Evolutionary conservation across 345 rosid species (phyloP), one percentile per base, ranked within the genome.

Genomic region (Viola odorata): DNA sequence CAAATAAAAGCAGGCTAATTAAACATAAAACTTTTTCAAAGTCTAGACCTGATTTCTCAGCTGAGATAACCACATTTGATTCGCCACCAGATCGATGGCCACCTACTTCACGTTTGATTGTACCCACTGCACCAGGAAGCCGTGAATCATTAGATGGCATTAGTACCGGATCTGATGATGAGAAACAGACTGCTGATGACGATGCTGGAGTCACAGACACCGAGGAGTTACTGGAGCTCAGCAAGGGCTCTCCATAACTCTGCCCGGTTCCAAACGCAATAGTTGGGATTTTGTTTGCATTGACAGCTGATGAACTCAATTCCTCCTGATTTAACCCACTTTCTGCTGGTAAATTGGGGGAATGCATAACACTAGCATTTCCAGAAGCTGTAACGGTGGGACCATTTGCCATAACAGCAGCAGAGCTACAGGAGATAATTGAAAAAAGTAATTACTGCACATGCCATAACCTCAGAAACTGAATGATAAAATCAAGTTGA

Each of bases 141-240:
- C 61, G 49, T 16, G 66, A 62, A 66, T 83, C 88, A 79, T 60
- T 59, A 50, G 84, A 83, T 57, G 83, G 82, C 57, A 76, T 65
- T 60, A 81, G 61, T 61, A 83, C 85, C 66, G 87, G 82, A 77
- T 88, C 85, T 3, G 85, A 85, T 50, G 91, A 75, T 7, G 81
- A 72, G 64, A 79, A 80, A 66, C 80, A 83, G 53, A 78, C 75
- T 61, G 83, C 66, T 41, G 92, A 68, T 56, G 87, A 79, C 60
- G 91, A 74, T 68, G 83, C 75, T 52, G 79, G 60, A 65, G 76
- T 56, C 48, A 73, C 70, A 17, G 72, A 74, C 51, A 59, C 59
- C 45, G 69, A 78, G 70, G 67, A 71, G 70, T 63, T 62, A 57
- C 61, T 68, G 51, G 77, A 62, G 73, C 55, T 77, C 47, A 82